These are phyloP conservation scores for Astragalus membranaceus DNA, from an alignment of 306 rosid species.

Conservation along the genomic window DNA sequence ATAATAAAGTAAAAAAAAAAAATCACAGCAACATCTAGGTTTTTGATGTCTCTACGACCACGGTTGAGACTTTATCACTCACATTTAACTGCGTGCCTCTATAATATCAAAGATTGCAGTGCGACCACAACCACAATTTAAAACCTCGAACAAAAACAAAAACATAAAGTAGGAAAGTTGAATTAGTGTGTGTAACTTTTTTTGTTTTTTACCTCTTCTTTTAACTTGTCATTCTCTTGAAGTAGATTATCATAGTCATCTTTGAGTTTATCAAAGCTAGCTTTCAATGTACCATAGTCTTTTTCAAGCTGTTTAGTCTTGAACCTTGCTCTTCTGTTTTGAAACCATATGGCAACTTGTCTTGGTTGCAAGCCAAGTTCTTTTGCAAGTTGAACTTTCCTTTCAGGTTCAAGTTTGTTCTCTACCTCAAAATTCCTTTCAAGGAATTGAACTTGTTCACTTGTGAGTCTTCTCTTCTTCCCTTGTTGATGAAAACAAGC, in stretches of 20 bases:
- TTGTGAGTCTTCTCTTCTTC: slow-evolving; percentile 73
- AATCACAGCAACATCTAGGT: too few species aligned
- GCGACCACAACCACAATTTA: too few species aligned
- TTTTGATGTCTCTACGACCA: too few species aligned
- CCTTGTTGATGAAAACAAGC: slow-evolving; percentile 49
- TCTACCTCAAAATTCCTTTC: slow-evolving; percentile 68
- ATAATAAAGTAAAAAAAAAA: too few species aligned
- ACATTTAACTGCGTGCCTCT: too few species aligned
- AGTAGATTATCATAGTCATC: slow-evolving; percentile 55
- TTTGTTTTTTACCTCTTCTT: slow-evolving; percentile 45
- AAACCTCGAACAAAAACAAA: too few species aligned
- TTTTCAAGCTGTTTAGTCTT: slow-evolving; percentile 77
- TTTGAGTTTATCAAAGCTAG: slow-evolving; percentile 53
- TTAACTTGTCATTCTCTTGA: slow-evolving; percentile 46
- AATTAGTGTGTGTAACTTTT: background rate
- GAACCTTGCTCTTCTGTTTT: slow-evolving; percentile 75
- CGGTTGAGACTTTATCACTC: too few species aligned
- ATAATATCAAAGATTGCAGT: too few species aligned
- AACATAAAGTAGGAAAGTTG: slow-evolving; percentile 20
- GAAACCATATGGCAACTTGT: slow-evolving; percentile 97
- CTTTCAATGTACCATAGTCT: slow-evolving; percentile 60
- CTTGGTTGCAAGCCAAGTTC: slow-evolving; percentile 86
- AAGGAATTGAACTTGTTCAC: slow-evolving; percentile 66
- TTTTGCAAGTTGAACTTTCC: slow-evolving; percentile 70
- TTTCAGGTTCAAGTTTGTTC: slow-evolving; percentile 90